Evolutionary conservation across 306 rosid genomes (phyloP), one percentile per base, ranked within the genome.

Genomic region (Prunus armeniaca): DNA sequence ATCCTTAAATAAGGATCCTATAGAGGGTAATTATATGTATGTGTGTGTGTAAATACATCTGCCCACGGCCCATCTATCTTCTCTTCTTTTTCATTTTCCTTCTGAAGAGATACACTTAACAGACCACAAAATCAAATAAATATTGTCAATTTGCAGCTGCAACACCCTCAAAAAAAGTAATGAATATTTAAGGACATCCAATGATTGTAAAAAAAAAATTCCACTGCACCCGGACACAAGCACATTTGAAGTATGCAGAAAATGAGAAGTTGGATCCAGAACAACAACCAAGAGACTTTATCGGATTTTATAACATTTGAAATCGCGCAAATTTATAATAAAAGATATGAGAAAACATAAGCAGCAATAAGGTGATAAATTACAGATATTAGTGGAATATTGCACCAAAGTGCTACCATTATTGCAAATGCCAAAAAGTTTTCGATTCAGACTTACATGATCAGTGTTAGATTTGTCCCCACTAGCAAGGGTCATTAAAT

Each of bases 361-460:
- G 3, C 5, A 62, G 12, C 38, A 62, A 61, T 9, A 14, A 28
- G 20, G 30, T 13, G 41, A 60, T 9, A 25, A 56, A 19, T 20
- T 56, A 56, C 20, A 56, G 5, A 56, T 24, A 19, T 49, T 30
- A 67, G 45, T 30, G 13, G 70, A 28, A 74, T 51, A 69, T 67
- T 72, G 22, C 28, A 75, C 47, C 51, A 60, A 70, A 46, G 20
- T 2, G 47, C 50, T 71, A 74, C 50, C 74, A 67, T 65, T 15
- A 43, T 20, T 15, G 54, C 43, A 49, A 75, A 28, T 32, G 66
- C 25, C 18, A 62, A 47, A 55, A 3, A 65, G 43, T 38, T 49
- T 55, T 66, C 74, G 47, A 15, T 51, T 50, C 67, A 65, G 73
- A 88, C 97, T 93, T 91, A 86, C 97, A 84, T 86, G 84, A 79